A percentile compares a stretch with the other conserved stretches of the same genome.
phyloP scores from a whole-genome alignment of 176 grass and related monocot genomes.

The Secale cereale region DNA sequence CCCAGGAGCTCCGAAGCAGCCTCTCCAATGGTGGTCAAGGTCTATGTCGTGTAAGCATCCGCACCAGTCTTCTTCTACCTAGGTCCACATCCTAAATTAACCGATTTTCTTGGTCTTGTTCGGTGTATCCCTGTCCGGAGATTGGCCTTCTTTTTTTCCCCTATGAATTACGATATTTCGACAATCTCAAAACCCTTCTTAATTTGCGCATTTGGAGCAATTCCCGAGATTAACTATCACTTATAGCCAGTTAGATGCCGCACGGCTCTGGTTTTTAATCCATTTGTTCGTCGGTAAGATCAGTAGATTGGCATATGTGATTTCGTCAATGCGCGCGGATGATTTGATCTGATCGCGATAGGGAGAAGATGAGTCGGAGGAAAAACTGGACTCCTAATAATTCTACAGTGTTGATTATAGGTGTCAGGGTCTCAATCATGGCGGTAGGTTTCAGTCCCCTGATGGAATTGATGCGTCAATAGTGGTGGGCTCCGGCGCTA shows the following conservation, averaged over 20 bases:
- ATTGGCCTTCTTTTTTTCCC: not conserved
- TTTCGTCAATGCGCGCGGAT: not conserved
- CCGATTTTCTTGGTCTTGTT: not conserved
- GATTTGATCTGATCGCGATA: slow-evolving; percentile 21
- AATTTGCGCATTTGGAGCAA: not conserved
- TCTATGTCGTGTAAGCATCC: slow-evolving; percentile 83
- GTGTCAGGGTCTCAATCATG: slow-evolving; percentile 33
- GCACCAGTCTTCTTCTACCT: not conserved
- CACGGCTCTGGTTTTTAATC: not conserved
- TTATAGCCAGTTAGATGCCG: not conserved
- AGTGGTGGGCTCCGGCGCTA: slow-evolving; percentile 44
- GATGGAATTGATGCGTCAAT: slow-evolving; percentile 36
- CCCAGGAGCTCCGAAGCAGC: slow-evolving; percentile 13
- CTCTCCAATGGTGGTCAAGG: slow-evolving; percentile 72
- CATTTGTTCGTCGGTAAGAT: not conserved
- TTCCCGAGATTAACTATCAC: not conserved
- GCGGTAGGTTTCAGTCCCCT: slow-evolving; percentile 29
- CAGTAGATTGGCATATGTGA: not conserved
- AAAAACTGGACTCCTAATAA: not conserved
- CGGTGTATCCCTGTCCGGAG: not conserved
- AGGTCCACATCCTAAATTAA: not conserved
- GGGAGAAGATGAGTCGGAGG: not conserved
- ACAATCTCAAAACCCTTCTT: not conserved
- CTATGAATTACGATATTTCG: not conserved
- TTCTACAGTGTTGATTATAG: slow-evolving; percentile 11